Percentiles rank a stretch among this genome's conserved stretches.
Conservation (phyloP, 2,329 filamentous ascomycete species). For the Mycosphaerella sp. region DNA sequence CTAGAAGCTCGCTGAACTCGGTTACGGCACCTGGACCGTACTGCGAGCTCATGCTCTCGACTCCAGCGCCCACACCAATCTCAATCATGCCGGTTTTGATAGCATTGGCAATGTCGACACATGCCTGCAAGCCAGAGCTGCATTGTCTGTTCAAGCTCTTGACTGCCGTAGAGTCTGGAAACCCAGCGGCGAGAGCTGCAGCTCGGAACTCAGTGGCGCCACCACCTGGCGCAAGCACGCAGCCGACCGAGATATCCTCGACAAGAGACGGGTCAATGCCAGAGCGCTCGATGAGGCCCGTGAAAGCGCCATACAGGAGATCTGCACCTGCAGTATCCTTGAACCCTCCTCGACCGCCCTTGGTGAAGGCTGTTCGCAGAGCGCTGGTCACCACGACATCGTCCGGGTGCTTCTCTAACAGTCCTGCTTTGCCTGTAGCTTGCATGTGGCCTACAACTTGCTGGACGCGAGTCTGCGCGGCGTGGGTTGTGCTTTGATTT, state of each 20-base stretch:
- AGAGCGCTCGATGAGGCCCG: slow-evolving; percentile 74
- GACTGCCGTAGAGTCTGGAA: slow-evolving; percentile 78
- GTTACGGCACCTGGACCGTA: slow-evolving; percentile 85
- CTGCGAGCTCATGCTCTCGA: slow-evolving; percentile 91
- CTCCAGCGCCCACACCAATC: slow-evolving; percentile 84
- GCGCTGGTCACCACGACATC: slow-evolving; percentile 86
- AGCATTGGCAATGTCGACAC: slow-evolving; percentile 88
- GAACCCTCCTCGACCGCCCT: slow-evolving; percentile 87
- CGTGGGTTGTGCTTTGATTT: slow-evolving; percentile 21
- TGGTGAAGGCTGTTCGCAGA: slow-evolving; percentile 86
- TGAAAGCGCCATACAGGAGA: slow-evolving; percentile 76
- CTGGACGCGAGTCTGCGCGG: slow-evolving; percentile 43
- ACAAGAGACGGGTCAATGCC: slow-evolving; percentile 82
- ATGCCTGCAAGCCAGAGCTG: slow-evolving; percentile 85
- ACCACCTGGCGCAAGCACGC: slow-evolving; percentile 84
- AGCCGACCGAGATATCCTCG: slow-evolving; percentile 88
- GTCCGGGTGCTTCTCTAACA: slow-evolving; percentile 52
- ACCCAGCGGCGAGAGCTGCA: slow-evolving; percentile 81
- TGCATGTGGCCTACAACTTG: slow-evolving; percentile 54
- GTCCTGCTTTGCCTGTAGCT: slow-evolving; percentile 39
- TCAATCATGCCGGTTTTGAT: slow-evolving; percentile 92
- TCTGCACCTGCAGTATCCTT: slow-evolving; percentile 91
- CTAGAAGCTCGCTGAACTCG: slow-evolving; percentile 87
- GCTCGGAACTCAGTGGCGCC: slow-evolving; percentile 96
- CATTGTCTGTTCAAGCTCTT: slow-evolving; percentile 91